Conservation (phyloP, 805 yeast species). For the Zygoascus biomembranicola region DNA sequence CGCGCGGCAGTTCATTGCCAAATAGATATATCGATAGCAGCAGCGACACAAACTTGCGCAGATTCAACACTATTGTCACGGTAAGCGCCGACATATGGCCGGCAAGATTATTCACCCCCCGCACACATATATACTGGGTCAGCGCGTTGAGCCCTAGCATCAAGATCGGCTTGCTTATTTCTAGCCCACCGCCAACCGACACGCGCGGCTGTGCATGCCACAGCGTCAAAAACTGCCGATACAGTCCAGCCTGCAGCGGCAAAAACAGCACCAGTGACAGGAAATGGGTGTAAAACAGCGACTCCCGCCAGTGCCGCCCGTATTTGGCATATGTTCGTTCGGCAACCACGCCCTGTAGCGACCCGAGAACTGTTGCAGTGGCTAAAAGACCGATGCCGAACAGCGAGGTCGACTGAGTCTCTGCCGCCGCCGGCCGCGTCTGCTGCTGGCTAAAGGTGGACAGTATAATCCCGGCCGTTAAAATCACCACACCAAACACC, state of each 20-base stretch:
- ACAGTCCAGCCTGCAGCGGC: conserved; percentile 29
- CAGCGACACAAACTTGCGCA: conserved; percentile 56
- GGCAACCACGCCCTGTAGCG: conserved; percentile 50
- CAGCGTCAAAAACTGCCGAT: conserved; percentile 25
- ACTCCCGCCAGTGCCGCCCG: conserved; percentile 59
- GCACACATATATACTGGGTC: conserved; percentile 55
- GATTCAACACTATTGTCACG: conserved; percentile 48
- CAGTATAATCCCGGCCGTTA: conserved; percentile 49
- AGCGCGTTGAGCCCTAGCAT: conserved; percentile 37
- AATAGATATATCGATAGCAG: conserved; percentile 47
- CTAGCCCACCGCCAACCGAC: conserved; percentile 11
- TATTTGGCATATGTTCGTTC: conserved; percentile 43
- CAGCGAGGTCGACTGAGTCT: conserved; percentile 13
- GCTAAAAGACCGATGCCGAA: conserved; percentile 37
- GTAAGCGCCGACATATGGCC: conserved; percentile 54
- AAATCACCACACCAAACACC: conserved; percentile 40
- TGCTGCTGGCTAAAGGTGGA: conserved; percentile 23
- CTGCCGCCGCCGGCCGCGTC: neutral
- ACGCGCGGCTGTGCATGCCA: conserved; percentile 14
- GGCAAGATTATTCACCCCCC: conserved; percentile 59
- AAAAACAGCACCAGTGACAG: conserved; percentile 48
- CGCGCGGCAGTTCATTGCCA: conserved; percentile 34
- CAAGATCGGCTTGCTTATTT: conserved; percentile 22
- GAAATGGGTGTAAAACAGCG: conserved; percentile 52
- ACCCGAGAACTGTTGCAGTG: conserved; percentile 42